These are phyloP conservation scores for Pharnaceum exiguum DNA, from an alignment of 148 eudicot genomes.

Conservation along the genomic window DNA sequence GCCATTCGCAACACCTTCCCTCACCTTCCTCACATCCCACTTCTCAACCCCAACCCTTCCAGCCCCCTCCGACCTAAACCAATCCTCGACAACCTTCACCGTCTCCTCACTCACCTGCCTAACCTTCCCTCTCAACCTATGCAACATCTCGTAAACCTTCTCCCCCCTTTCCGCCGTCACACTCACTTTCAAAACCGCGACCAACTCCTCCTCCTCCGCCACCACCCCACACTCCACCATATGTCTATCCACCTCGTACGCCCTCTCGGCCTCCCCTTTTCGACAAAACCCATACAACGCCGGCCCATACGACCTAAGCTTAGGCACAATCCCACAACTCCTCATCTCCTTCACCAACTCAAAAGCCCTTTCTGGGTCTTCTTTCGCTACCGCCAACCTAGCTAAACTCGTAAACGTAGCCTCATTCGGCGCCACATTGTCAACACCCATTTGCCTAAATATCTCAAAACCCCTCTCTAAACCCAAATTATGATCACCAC, in stretches of 20 bases:
- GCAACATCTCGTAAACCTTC: slow-evolving; percentile 81
- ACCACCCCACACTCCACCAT: slow-evolving; percentile 69
- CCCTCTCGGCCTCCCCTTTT: slow-evolving; percentile 58
- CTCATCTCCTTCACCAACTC: slow-evolving; percentile 69
- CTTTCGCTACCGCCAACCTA: slow-evolving; percentile 65
- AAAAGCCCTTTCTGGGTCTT: slow-evolving; percentile 86
- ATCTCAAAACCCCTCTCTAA: slow-evolving; percentile 77
- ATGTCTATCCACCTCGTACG: slow-evolving; percentile 66
- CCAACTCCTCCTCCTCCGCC: slow-evolving; percentile 71
- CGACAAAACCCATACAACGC: slow-evolving; percentile 76
- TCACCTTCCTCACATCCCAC: slow-evolving; percentile 67
- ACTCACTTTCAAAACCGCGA: slow-evolving; percentile 68
- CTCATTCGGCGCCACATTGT: slow-evolving; percentile 71
- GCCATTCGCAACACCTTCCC: slow-evolving; percentile 60
- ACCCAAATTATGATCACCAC: slow-evolving; percentile 13
- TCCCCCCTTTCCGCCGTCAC: slow-evolving; percentile 40
- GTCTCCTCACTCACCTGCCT: slow-evolving; percentile 84
- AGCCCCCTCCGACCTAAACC: slow-evolving; percentile 61
- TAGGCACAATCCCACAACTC: slow-evolving; percentile 44
- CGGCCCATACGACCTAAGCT: slow-evolving; percentile 83
- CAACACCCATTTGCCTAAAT: slow-evolving; percentile 54
- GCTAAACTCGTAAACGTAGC: slow-evolving; percentile 90
- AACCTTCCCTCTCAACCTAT: slow-evolving; percentile 54
- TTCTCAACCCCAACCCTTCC: slow-evolving; percentile 47
- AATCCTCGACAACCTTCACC: slow-evolving; percentile 51